These are phyloP conservation scores for Aspergillus chevalieri DNA, from an alignment of 2,329 filamentous ascomycete genomes.

Conservation along the genomic window DNA sequence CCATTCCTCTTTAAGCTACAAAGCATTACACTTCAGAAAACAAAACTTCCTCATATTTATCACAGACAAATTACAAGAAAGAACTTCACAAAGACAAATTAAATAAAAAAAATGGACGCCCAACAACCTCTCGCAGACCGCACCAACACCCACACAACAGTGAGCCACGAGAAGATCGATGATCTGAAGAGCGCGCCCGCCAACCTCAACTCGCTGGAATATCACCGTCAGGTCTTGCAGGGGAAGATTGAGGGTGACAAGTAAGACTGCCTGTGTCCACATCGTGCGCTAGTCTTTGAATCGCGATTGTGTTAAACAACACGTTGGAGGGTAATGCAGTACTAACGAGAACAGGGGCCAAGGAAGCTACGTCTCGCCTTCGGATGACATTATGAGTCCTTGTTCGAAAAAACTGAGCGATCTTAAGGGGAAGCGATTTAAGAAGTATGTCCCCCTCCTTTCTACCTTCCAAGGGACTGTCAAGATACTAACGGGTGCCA, in stretches of 20 bases:
- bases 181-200: slow-evolving; percentile 28
- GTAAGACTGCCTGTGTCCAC: slow-evolving; percentile 20
- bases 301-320: not conserved
- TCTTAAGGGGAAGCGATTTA: slow-evolving; percentile 45
- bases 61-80: not conserved
- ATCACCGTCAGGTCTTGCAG: slow-evolving; percentile 39
- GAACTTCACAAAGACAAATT: not conserved
- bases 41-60: slow-evolving; percentile 4
- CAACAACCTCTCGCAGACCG: slow-evolving; percentile 34
- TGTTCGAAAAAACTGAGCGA: slow-evolving; percentile 46
- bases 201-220: slow-evolving; percentile 35
- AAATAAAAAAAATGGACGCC: slow-evolving; percentile 24
- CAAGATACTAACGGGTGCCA: slow-evolving; percentile 5
- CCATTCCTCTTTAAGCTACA: not conserved
- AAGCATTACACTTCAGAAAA: not conserved
- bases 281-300: not conserved
- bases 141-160: slow-evolving; percentile 36
- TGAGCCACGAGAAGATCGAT: slow-evolving; percentile 17
- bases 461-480: not conserved
- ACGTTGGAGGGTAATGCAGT: not conserved
- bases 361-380: slow-evolving; percentile 42
- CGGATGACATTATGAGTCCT: slow-evolving; percentile 46
- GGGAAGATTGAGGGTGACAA: slow-evolving; percentile 36
- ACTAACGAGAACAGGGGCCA: slow-evolving; percentile 16
- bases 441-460: slow-evolving; percentile 33